phyloP scores from a whole-genome alignment of 805 yeast species.

The Ogataea paraovalis region DNA sequence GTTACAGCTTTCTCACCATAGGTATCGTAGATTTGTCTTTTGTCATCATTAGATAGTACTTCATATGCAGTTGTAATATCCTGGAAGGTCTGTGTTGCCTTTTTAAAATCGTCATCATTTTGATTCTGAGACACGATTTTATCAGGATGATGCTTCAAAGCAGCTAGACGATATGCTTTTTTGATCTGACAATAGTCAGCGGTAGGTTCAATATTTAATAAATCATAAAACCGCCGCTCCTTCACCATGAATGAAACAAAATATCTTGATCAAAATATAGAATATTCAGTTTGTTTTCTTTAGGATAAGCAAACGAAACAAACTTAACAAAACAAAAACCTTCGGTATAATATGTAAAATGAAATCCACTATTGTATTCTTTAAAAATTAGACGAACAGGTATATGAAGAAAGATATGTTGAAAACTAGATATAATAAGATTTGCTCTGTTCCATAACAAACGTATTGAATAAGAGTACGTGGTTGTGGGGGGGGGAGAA shows the following conservation, averaged over 20 bases:
- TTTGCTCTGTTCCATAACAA: too few species aligned
- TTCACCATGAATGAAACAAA: slow-evolving; percentile 49
- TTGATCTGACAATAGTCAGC: slow-evolving; percentile 71
- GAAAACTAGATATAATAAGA: too few species aligned
- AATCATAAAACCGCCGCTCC: slow-evolving; percentile 69
- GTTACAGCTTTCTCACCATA: slow-evolving; percentile 47
- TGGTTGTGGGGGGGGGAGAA: too few species aligned
- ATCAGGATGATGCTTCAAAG: slow-evolving; percentile 85
- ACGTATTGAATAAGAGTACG: too few species aligned
- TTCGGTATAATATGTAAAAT: too few species aligned
- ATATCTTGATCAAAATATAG: background rate
- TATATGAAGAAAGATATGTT: too few species aligned
- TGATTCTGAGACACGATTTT: slow-evolving; percentile 52
- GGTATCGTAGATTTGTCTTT: slow-evolving; percentile 47
- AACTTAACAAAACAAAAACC: background rate
- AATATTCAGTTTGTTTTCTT: background rate
- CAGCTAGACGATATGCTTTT: slow-evolving; percentile 76
- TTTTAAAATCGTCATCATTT: slow-evolving; percentile 29
- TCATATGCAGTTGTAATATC: slow-evolving; percentile 66
- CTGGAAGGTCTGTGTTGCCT: slow-evolving; percentile 52
- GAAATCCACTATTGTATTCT: too few species aligned
- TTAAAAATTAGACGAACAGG: too few species aligned
- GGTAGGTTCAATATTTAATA: slow-evolving; percentile 58
- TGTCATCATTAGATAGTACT: slow-evolving; percentile 43
- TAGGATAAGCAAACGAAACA: background rate